Conservation (phyloP, 768 basidiomycete species). For the Leucosporidium scottii region DNA sequence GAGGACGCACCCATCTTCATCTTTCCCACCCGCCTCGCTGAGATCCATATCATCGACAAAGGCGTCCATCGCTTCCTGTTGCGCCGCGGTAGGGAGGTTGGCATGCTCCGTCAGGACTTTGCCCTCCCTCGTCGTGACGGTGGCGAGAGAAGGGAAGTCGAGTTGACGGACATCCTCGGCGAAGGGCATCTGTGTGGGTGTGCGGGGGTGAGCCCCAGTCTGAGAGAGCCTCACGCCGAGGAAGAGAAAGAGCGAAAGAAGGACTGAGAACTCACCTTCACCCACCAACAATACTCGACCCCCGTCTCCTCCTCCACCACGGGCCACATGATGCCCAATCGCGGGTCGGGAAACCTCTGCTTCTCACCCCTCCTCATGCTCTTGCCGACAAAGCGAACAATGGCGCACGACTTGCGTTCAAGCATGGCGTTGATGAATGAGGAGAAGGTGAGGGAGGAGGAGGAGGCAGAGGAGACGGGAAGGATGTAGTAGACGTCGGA, state of each 20-base stretch:
- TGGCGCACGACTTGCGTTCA: conserved; percentile 59
- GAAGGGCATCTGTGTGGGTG: conserved; percentile 63
- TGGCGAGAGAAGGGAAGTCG: conserved; percentile 71
- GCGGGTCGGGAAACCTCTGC: conserved; percentile 15
- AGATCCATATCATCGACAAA: conserved; percentile 88
- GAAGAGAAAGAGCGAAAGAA: background rate
- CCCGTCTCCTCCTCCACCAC: conserved; percentile 42
- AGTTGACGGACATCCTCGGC: conserved; percentile 88
- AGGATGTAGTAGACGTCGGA: conserved; percentile 27
- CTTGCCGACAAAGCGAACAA: conserved; percentile 71
- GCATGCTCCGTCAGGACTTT: conserved; percentile 67
- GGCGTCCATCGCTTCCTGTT: conserved; percentile 71
- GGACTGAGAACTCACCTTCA: conserved; percentile 54
- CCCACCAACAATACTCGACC: conserved; percentile 76
- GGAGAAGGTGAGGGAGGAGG: conserved; percentile 52
- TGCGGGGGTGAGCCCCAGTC: no score
- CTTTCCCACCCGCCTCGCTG: conserved; percentile 55
- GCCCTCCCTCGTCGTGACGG: conserved; percentile 66
- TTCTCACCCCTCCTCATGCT: conserved; percentile 43
- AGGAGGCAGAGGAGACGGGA: conserved; percentile 14
- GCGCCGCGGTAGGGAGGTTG: conserved; percentile 69
- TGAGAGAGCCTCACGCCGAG: no score
- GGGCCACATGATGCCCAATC: conserved; percentile 31
- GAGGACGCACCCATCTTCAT: conserved; percentile 48
- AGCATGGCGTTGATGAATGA: conserved; percentile 79